A percentile compares a stretch with the other conserved stretches of the same genome.
phyloP scores from a whole-genome alignment of 805 yeast genomes.

The Kodamaea restingae region DNA sequence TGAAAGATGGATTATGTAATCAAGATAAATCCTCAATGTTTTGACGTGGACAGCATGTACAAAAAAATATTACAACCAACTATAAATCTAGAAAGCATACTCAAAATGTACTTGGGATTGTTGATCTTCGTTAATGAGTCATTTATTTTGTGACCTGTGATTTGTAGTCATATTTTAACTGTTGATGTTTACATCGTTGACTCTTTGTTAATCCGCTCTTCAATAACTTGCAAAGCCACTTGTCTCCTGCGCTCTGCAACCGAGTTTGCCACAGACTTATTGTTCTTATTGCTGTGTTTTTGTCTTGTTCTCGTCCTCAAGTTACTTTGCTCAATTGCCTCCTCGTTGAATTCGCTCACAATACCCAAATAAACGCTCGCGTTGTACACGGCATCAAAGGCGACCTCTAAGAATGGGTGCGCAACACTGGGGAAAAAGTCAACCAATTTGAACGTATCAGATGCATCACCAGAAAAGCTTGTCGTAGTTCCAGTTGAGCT shows the following conservation, averaged over 20 bases:
- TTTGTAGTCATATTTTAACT: too few species aligned
- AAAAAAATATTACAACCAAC: too few species aligned
- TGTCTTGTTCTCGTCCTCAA: conserved; percentile 63
- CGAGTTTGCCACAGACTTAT: conserved; percentile 36
- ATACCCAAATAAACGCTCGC: conserved; percentile 42
- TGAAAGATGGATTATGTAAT: conserved; percentile 1
- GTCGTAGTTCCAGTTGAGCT: conserved; percentile 18
- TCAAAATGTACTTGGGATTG: too few species aligned
- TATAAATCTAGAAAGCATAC: too few species aligned
- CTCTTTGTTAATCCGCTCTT: conserved; percentile 50
- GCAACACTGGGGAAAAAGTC: conserved; percentile 75
- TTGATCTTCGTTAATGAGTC: too few species aligned
- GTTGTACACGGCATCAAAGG: conserved; percentile 41
- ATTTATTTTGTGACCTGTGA: too few species aligned
- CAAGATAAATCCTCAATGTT: neutral
- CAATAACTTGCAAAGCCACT: conserved; percentile 70
- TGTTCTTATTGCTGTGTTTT: conserved; percentile 41
- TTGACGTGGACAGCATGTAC: too few species aligned
- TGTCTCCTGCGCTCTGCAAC: conserved; percentile 76
- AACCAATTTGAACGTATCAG: conserved; percentile 79
- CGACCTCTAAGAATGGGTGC: conserved; percentile 48
- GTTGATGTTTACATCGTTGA: neutral
- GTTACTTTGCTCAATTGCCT: conserved; percentile 70
- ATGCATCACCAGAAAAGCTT: conserved; percentile 72
- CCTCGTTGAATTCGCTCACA: conserved; percentile 60